Evolutionary conservation across 1,139 yeast species (phyloP), one percentile per base, ranked within the genome.

Genomic region (Hanseniaspora sp.): DNA sequence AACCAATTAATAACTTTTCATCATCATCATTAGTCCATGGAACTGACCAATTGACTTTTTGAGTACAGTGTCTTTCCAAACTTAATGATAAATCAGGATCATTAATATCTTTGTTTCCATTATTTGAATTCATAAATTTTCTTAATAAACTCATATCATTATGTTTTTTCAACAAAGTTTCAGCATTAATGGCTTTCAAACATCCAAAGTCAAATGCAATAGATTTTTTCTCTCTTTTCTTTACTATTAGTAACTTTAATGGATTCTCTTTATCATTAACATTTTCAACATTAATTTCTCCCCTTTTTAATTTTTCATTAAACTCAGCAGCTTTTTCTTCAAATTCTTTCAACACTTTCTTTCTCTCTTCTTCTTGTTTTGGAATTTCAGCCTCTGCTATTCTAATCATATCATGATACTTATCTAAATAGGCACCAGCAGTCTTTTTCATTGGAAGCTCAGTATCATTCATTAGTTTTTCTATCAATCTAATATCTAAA

Each of bases 131-230:
- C 38, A 67, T 58, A 55, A 63, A 64, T 23, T 76, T 74, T 51
- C 78, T 79, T 56, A 94, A 71, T 31, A 82, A 67, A 53, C 76
- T 76, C 83, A 92, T 75, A 64, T 92, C 97, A 30, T 75, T 77
- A 0, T 96, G 96, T 60, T 98, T 79, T 57, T 81, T 79, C 37
- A 90, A 62, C 30, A 92, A 77, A 55, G 87, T 73, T 67, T 94
- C 98, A 0, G 98, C 98, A 70, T 94, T 94, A 61, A 94, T 72
- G 60, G 83, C 84, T 67, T 86, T 86, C 45, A 90, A 95, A 33
- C 92, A 95, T 56, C 82, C 84, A 67, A 83, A 88, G 62, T 87
- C 95, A 69, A 94, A 88, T 56, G 92, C 70, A 29, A 88, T 85
- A 0, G 97, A 97, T 67, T 84, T 86, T 71, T 86, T 77, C 71